Conservation (phyloP, 495 filamentous ascomycete genomes). For the Talaromyces thailandensis region DNA sequence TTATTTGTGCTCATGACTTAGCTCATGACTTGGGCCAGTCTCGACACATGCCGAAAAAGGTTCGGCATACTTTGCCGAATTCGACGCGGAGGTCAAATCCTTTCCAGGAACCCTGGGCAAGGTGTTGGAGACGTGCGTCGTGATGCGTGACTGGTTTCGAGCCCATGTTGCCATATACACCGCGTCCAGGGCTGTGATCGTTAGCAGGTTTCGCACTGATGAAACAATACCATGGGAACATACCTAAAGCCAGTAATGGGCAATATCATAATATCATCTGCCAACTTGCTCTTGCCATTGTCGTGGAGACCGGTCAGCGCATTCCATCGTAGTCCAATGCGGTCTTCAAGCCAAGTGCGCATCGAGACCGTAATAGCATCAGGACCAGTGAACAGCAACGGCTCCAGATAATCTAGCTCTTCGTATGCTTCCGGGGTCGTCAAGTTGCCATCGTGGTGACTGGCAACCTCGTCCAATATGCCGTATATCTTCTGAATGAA, state of each 20-base stretch:
- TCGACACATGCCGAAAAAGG: conserved; percentile 8
- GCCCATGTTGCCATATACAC: conserved; percentile 9
- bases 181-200: conserved; percentile 8
- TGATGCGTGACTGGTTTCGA: conserved; percentile 7
- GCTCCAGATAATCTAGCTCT: conserved; percentile 7
- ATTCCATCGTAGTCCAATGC: conserved; percentile 8
- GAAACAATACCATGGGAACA: neutral
- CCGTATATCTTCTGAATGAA: conserved; percentile 9
- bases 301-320: conserved; percentile 8
- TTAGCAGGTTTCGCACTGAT: neutral
- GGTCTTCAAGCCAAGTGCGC: conserved; percentile 5
- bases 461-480: conserved; percentile 7
- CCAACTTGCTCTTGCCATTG: conserved; percentile 8
- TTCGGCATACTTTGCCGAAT: conserved; percentile 7
- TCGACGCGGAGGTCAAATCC: conserved; percentile 6
- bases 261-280: conserved; percentile 7
- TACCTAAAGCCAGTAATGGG: conserved; percentile 9
- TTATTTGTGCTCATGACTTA: neutral
- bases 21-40: conserved; percentile 7
- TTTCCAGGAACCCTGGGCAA: conserved; percentile 8
- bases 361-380: conserved; percentile 5
- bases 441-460: conserved; percentile 4
- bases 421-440: conserved; percentile 1
- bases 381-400: conserved; percentile 6
- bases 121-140: conserved; percentile 8